Conservation (phyloP, 441 rosid genomes). For the Populus hybrid region DNA sequence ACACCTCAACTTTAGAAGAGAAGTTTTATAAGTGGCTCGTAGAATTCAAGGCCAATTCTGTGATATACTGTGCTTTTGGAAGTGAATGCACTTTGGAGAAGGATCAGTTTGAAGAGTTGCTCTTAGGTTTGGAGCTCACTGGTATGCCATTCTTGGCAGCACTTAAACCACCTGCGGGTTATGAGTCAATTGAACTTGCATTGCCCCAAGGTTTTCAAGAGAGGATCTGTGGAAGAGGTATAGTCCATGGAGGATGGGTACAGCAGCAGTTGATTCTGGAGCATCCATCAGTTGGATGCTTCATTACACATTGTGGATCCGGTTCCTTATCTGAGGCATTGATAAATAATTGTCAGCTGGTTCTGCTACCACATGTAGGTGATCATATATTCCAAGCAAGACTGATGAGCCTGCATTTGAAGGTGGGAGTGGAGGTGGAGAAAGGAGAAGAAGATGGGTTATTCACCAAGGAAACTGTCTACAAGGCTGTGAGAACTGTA, state of each 20-base stretch:
- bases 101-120: constrained; percentile 8
- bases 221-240: constrained; percentile 25
- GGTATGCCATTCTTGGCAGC: constrained; percentile 33
- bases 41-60: constrained; percentile 23
- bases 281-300: constrained; percentile 26
- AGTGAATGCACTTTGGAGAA: constrained; percentile 27
- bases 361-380: constrained; percentile 32
- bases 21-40: constrained; percentile 29
- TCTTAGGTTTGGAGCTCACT: constrained; percentile 30
- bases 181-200: constrained; percentile 1
- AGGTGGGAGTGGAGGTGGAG: constrained; percentile 29
- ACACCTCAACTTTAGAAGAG: constrained; percentile 21
- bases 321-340: constrained; percentile 33
- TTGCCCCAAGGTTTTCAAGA: constrained; percentile 25
- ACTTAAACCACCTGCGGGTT: constrained; percentile 22
- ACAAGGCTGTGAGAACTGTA: constrained; percentile 18
- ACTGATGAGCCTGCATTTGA: constrained; percentile 21
- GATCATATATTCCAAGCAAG: constrained; percentile 38
- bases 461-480: constrained; percentile 23
- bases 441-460: constrained; percentile 33
- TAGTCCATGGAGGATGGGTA: constrained; percentile 34
- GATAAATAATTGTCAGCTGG: constrained; percentile 30
- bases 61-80: constrained; percentile 31
- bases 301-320: constrained; percentile 26
- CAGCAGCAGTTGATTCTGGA: constrained; percentile 30